phyloP scores from a whole-genome alignment of 2,329 filamentous ascomycete species.

The Aurifilum marmelostoma region DNA sequence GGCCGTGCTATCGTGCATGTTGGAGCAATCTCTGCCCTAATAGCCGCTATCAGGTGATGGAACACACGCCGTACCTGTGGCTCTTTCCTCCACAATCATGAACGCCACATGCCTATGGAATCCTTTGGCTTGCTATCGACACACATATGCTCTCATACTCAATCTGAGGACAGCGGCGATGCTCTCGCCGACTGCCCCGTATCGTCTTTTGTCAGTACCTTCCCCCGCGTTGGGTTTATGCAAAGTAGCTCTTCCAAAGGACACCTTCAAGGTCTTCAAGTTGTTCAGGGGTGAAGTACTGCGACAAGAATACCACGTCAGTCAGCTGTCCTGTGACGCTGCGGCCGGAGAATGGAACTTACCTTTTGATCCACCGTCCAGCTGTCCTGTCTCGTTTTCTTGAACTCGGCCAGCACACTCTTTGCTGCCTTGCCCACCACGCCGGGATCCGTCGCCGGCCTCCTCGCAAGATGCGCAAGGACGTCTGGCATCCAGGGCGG shows the following conservation, averaged over 20 bases:
- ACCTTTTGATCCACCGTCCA: slow-evolving; percentile 99
- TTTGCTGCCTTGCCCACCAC: slow-evolving; percentile 97
- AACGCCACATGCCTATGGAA: neutral
- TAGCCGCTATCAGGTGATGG: neutral
- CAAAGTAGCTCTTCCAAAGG: slow-evolving; percentile 99
- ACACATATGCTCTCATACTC: neutral
- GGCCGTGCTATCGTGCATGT: neutral
- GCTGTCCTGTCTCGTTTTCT: slow-evolving; percentile 98
- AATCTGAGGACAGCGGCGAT: neutral
- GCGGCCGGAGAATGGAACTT: slow-evolving; percentile 40
- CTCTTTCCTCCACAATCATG: neutral
- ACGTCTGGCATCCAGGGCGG: slow-evolving; percentile 94
- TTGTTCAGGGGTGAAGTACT: slow-evolving; percentile 89
- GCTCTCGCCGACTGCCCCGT: neutral
- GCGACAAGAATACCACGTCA: slow-evolving; percentile 35
- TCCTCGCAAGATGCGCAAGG: slow-evolving; percentile 79
- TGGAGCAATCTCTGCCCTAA: neutral
- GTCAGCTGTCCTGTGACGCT: slow-evolving; percentile 18
- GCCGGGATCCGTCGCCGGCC: slow-evolving; percentile 85
- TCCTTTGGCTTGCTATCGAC: neutral
- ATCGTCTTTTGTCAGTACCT: neutral
- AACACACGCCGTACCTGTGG: neutral
- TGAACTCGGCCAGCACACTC: slow-evolving; percentile 92
- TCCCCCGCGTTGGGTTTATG: slow-evolving; percentile 51
- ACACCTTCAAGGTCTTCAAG: slow-evolving; percentile 95